Conservation (phyloP, 2,329 filamentous ascomycete genomes). For the Pezicula neosporulosa region DNA sequence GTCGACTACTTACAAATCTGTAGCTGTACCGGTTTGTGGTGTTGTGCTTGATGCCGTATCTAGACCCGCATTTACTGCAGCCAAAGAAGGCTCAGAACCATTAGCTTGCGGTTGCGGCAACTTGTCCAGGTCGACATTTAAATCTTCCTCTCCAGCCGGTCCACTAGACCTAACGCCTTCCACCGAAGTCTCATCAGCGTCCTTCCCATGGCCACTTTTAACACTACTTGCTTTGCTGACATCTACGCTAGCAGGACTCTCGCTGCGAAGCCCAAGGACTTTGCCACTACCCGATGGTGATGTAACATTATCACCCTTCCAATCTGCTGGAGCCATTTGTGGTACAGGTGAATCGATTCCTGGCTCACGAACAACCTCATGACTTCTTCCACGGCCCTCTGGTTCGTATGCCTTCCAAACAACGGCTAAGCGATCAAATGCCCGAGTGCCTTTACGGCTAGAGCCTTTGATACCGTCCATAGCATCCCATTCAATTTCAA, state of each 20-base stretch:
- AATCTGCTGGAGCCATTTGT: slow-evolving; percentile 66
- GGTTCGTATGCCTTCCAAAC: slow-evolving; percentile 64
- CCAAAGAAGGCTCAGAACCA: slow-evolving; percentile 16
- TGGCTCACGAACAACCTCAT: slow-evolving; percentile 60
- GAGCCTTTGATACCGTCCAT: slow-evolving; percentile 97
- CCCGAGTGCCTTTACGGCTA: slow-evolving; percentile 73
- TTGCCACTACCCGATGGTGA: slow-evolving; percentile 49
- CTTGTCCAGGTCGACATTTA: slow-evolving; percentile 16
- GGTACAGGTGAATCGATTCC: slow-evolving; percentile 63
- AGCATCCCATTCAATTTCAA: slow-evolving; percentile 68
- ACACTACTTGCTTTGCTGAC: slow-evolving; percentile 73
- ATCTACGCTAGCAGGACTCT: slow-evolving; percentile 61
- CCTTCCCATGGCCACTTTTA: slow-evolving; percentile 31
- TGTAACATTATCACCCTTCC: slow-evolving; percentile 57
- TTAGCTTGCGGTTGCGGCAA: slow-evolving; percentile 17
- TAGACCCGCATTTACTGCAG: slow-evolving; percentile 17
- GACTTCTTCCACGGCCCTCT: slow-evolving; percentile 13
- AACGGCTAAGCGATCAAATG: slow-evolving; percentile 78
- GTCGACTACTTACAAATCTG: slow-evolving; percentile 9
- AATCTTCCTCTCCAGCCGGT: slow-evolving; percentile 22
- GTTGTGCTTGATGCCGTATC: slow-evolving; percentile 26
- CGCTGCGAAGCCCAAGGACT: slow-evolving; percentile 64
- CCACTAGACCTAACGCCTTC: slow-evolving; percentile 22
- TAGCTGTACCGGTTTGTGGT: slow-evolving; percentile 12
- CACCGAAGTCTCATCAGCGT: slow-evolving; percentile 15